phyloP scores from a whole-genome alignment of 225 moss, liverwort and hornwort species.

The Pseudoscleropodium purum region DNA sequence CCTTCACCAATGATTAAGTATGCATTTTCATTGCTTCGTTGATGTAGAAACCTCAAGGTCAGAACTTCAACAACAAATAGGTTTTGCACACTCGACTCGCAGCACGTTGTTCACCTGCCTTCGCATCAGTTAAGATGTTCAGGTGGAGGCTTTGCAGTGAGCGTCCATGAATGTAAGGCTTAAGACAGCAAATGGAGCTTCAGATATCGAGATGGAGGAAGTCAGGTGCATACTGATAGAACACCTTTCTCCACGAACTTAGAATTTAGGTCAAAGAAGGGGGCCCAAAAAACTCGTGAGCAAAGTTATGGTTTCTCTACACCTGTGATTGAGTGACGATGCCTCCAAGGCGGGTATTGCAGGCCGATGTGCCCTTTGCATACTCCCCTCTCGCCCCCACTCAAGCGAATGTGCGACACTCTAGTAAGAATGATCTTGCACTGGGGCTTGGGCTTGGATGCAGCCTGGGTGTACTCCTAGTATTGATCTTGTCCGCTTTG shows the following conservation, averaged over 20 bases:
- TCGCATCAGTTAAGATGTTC: background rate
- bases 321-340: conserved; percentile 30
- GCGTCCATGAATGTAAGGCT: background rate
- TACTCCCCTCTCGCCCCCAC: conserved; percentile 11
- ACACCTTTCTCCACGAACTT: background rate
- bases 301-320: background rate
- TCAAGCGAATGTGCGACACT: background rate
- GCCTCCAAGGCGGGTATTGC: conserved; percentile 71
- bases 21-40: background rate
- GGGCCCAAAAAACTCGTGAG: background rate
- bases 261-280: background rate
- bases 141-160: background rate
- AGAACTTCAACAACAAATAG: background rate
- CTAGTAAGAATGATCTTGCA: conserved; percentile 27
- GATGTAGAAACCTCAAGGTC: background rate
- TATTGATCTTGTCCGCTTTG: conserved; percentile 33
- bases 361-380: conserved; percentile 16
- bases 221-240: background rate
- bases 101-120: background rate
- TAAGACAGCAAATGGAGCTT: background rate
- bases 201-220: background rate
- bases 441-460: conserved; percentile 70
- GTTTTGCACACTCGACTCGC: background rate
- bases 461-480: conserved; percentile 46
- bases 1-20: background rate